phyloP scores from a whole-genome alignment of 176 grass and related monocot genomes.

The Microstegium vimineum region DNA sequence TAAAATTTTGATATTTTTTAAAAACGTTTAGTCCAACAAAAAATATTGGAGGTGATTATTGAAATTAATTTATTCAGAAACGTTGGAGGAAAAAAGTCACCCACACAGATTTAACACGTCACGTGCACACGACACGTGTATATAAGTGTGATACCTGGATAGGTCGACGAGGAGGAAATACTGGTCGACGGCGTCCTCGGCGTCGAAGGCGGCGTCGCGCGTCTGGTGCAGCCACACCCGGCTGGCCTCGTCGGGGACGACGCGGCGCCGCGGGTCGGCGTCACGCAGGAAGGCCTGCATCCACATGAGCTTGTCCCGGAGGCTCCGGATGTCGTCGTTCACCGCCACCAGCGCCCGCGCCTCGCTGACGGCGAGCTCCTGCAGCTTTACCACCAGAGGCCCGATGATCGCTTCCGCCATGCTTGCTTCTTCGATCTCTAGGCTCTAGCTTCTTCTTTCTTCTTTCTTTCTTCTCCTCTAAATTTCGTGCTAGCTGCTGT shows the following conservation, averaged over 20 bases:
- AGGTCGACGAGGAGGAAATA: neutral
- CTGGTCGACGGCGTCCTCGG: slow-evolving; percentile 33
- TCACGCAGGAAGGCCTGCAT: slow-evolving; percentile 29
- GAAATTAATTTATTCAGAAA: too few relatives aligned
- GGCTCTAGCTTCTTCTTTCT: too few relatives aligned
- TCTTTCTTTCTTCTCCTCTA: too few relatives aligned
- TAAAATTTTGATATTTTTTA: too few relatives aligned
- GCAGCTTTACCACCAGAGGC: slow-evolving; percentile 10
- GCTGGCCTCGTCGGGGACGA: neutral
- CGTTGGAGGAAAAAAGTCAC: too few relatives aligned
- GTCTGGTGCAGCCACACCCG: slow-evolving; percentile 32
- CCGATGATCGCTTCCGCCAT: slow-evolving; percentile 17
- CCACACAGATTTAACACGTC: too few relatives aligned
- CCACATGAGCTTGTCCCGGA: slow-evolving; percentile 41
- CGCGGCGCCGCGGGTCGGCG: slow-evolving; percentile 16
- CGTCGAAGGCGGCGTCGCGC: neutral
- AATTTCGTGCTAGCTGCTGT: too few relatives aligned
- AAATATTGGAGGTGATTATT: too few relatives aligned
- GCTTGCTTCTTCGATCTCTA: too few relatives aligned
- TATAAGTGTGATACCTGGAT: too few relatives aligned
- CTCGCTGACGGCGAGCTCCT: neutral
- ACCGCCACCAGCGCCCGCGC: neutral
- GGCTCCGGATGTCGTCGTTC: neutral
- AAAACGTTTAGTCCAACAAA: too few relatives aligned
- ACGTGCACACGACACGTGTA: too few relatives aligned